Base-by-base conservation (phyloP, 2,329 filamentous ascomycete species). In the Phaeosphaeriaceae sp. region DNA sequence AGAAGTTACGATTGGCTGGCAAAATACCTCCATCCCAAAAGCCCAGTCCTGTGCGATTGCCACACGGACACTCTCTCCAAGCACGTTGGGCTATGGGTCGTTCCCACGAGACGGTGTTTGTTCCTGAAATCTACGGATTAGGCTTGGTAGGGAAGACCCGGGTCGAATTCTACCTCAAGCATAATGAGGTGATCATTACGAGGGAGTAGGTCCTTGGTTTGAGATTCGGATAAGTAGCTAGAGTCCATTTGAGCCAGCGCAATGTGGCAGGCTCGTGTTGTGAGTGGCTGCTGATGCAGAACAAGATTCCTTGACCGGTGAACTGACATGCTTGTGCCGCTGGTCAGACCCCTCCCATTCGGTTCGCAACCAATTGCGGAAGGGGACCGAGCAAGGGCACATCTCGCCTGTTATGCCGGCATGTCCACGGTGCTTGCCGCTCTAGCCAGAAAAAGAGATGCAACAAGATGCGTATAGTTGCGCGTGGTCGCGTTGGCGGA, bases 161-260 rank as follows among this genome's bases (percentile, higher is more conserved):
- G 72, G 73, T 75, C 73, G 69, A 66, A 76, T 77, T 78, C 76
- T 76, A 76, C 70, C 75, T 77, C 74, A 76, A 78, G 77, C 77
- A 79, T 78, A 77, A 79, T 80, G 77, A 76, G 72, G 77, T 80
- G 78, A 77, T 78, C 76, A 72, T 75, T 70, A 71, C 76, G 71
- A 66, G n/a, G 77, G 72, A 73, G 68, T 62, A 68, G 70, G 54
- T 54, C 65, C 73, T 74, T 66, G 73, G 72, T 71, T 70, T 69
- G 66, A 70, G 77, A 78, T 78, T 71, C 75, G 66, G 72, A 70
- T 66, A 69, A 74, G 64, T 67, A 69, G 70, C 67, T 68, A 71
- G 64, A 68, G 13, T 71, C 70, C 73, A 72, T 72, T 75, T 17
- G 61, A 70, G 63, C 69, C 55, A 66, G 64, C 67, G 68, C 69